phyloP scores from a whole-genome alignment of 2,329 filamentous ascomycete species.

The Pezicula carpinea region DNA sequence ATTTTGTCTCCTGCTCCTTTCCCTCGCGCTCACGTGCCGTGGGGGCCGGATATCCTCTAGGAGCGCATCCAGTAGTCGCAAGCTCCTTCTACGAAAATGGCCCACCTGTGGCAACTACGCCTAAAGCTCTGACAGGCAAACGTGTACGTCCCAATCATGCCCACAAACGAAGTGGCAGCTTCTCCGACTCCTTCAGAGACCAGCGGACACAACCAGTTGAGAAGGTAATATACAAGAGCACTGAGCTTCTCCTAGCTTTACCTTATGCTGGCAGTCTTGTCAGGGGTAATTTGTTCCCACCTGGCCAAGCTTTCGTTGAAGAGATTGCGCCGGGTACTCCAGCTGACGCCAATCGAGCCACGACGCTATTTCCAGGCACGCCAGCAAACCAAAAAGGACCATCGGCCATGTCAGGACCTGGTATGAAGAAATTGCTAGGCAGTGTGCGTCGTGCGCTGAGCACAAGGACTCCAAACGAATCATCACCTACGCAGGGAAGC shows the following conservation, averaged over 20 bases:
- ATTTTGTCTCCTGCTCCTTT: slow-evolving; percentile 60
- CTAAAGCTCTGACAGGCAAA: slow-evolving; percentile 54
- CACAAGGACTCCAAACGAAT: slow-evolving; percentile 33
- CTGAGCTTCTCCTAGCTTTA: slow-evolving; percentile 55
- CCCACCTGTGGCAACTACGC: slow-evolving; percentile 53
- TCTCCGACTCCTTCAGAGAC: slow-evolving; percentile 78
- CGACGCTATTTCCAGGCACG: slow-evolving; percentile 41
- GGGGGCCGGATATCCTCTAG: slow-evolving; percentile 38
- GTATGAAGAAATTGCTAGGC: slow-evolving; percentile 81
- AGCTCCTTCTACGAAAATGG: slow-evolving; percentile 41
- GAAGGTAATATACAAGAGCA: slow-evolving; percentile 46
- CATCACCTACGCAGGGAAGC: slow-evolving; percentile 31
- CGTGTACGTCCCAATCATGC: slow-evolving; percentile 50
- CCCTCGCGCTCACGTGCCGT: slow-evolving; percentile 46
- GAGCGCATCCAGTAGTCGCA: slow-evolving; percentile 52
- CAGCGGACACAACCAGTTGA: slow-evolving; percentile 44
- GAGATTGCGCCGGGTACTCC: slow-evolving; percentile 48
- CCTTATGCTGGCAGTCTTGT: slow-evolving; percentile 81
- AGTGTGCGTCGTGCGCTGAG: slow-evolving; percentile 81
- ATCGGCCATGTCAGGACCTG: slow-evolving; percentile 62
- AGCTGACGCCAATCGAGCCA: slow-evolving; percentile 44
- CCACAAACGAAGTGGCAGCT: slow-evolving; percentile 83
- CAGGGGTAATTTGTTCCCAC: slow-evolving; percentile 78
- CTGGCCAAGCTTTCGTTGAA: slow-evolving; percentile 76
- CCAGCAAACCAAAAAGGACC: slow-evolving; percentile 40